A percentile compares a stretch with the other conserved stretches of the same genome.
Evolutionary conservation across 2,329 filamentous ascomycete genomes (phyloP).

Genomic region (Fusarium mundagurra): DNA sequence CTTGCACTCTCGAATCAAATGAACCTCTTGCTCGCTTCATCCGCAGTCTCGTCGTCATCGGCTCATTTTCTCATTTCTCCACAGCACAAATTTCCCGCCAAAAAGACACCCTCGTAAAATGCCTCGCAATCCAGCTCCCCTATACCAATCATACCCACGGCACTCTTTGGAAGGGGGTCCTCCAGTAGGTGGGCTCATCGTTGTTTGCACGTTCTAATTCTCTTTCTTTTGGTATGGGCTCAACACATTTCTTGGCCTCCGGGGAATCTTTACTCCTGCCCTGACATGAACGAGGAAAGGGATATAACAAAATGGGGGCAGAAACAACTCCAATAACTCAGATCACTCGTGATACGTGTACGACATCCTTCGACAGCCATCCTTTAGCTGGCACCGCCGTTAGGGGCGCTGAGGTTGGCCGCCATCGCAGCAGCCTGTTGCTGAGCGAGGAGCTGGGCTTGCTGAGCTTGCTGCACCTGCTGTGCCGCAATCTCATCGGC

Average conservation of each 20-base stretch:
- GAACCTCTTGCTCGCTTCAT: not conserved
- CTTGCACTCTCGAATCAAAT: not conserved
- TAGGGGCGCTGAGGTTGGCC: conserved; percentile 32
- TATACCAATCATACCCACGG: conserved; percentile 39
- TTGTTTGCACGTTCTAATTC: conserved; percentile 45
- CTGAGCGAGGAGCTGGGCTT: conserved; percentile 43
- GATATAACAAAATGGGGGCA: conserved; percentile 42
- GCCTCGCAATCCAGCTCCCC: conserved; percentile 14
- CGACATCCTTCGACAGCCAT: not conserved
- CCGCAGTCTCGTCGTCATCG: conserved; percentile 4
- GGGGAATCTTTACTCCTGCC: conserved; percentile 44
- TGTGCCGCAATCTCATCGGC: conserved; percentile 55
- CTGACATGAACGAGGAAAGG: conserved; percentile 41
- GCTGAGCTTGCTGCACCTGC: conserved; percentile 42
- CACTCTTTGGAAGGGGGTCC: conserved; percentile 36
- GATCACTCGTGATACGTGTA: conserved; percentile 22
- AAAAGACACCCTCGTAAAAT: not conserved
- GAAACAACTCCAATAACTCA: conserved; percentile 40
- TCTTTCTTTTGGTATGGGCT: conserved; percentile 44
- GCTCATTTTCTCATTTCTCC: not conserved
- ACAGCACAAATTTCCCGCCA: not conserved
- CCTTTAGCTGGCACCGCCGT: conserved; percentile 42
- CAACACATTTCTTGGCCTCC: conserved; percentile 40
- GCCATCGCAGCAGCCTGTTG: conserved; percentile 41
- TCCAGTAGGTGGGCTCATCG: conserved; percentile 40